phyloP scores from a whole-genome alignment of 2,329 filamentous ascomycete species.

The Reticulascus tulasneorum region DNA sequence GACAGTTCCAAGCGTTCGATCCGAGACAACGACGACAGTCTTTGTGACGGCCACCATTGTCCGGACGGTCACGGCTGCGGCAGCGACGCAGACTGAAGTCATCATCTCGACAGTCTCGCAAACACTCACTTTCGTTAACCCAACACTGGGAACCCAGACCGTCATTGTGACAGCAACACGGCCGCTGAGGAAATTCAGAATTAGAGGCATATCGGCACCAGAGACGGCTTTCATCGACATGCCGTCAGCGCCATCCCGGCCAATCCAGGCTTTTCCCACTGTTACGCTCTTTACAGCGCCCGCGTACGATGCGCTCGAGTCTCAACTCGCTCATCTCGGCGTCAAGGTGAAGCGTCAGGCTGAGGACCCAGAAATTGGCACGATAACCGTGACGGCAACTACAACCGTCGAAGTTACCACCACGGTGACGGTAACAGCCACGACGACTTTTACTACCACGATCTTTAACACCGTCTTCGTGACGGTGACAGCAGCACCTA shows the following conservation, averaged over 20 bases:
- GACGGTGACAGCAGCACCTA: constrained; percentile 10
- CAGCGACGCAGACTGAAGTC: constrained; percentile 12
- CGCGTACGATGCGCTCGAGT: too few relatives aligned
- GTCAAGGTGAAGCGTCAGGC: too few relatives aligned
- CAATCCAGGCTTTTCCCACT: too few relatives aligned
- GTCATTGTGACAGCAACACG: constrained; percentile 18
- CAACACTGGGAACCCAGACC: constrained; percentile 18
- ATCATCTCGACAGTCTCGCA: constrained; percentile 16
- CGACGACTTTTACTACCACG: constrained; percentile 7
- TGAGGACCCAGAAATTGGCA: too few relatives aligned
- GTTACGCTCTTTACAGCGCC: too few relatives aligned
- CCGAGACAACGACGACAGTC: too few relatives aligned
- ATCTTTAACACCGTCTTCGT: constrained; percentile 11
- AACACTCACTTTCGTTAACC: constrained; percentile 21
- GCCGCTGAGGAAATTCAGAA: constrained; percentile 8
- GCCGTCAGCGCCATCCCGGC: not conserved
- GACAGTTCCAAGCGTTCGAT: too few relatives aligned
- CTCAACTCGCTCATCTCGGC: too few relatives aligned
- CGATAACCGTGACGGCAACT: not conserved
- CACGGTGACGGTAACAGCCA: constrained; percentile 6
- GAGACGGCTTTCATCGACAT: constrained; percentile 1
- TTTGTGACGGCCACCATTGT: constrained; percentile 10
- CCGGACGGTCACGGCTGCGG: constrained; percentile 16
- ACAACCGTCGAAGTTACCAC: constrained; percentile 8
- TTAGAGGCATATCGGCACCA: not conserved